A percentile compares a stretch with the other conserved stretches of the same genome.
phyloP scores from a whole-genome alignment of 2,329 filamentous ascomycete species.

The Aspergillus costaricaensis region DNA sequence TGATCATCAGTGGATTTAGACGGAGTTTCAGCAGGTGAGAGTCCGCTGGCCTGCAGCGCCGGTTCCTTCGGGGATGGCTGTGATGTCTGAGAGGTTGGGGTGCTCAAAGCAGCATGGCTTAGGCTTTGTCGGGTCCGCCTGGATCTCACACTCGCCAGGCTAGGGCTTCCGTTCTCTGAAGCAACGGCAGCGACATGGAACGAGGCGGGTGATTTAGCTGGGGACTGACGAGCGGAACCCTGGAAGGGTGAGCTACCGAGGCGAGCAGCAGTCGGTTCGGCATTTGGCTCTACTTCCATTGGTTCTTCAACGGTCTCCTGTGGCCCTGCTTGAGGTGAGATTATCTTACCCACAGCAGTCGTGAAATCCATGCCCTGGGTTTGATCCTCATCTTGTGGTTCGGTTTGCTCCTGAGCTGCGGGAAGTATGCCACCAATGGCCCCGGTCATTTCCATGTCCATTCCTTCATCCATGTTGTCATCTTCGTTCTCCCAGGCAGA shows the following conservation, averaged over 20 bases:
- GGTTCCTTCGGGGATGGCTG: slow-evolving; percentile 45
- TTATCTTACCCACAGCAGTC: slow-evolving; percentile 63
- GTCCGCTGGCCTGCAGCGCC: slow-evolving; percentile 49
- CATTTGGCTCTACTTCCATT: slow-evolving; percentile 62
- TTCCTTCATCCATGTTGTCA: slow-evolving; percentile 32
- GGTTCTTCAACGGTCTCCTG: slow-evolving; percentile 54
- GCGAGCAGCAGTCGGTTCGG: slow-evolving; percentile 56
- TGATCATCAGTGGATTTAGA: slow-evolving; percentile 50
- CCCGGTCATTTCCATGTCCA: slow-evolving; percentile 63
- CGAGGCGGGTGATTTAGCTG: slow-evolving; percentile 27
- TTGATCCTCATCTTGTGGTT: slow-evolving; percentile 42
- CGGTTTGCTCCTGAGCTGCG: slow-evolving; percentile 42
- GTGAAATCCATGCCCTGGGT: slow-evolving; percentile 71
- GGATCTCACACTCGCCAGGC: slow-evolving; percentile 54
- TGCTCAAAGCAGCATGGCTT: slow-evolving; percentile 45
- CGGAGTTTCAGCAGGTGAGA: slow-evolving; percentile 54
- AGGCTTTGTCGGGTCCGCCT: slow-evolving; percentile 51
- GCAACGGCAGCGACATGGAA: slow-evolving; percentile 44
- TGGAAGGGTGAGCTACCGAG: slow-evolving; percentile 51
- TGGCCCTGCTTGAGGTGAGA: slow-evolving; percentile 47
- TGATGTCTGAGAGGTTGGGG: slow-evolving; percentile 43
- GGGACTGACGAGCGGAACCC: slow-evolving; percentile 36
- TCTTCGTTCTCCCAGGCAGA: slow-evolving; percentile 30
- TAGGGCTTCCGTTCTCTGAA: slow-evolving; percentile 58
- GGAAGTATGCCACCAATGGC: slow-evolving; percentile 49